phyloP scores from a whole-genome alignment of 441 rosid genomes.

The Dalechampia spathulata region DNA sequence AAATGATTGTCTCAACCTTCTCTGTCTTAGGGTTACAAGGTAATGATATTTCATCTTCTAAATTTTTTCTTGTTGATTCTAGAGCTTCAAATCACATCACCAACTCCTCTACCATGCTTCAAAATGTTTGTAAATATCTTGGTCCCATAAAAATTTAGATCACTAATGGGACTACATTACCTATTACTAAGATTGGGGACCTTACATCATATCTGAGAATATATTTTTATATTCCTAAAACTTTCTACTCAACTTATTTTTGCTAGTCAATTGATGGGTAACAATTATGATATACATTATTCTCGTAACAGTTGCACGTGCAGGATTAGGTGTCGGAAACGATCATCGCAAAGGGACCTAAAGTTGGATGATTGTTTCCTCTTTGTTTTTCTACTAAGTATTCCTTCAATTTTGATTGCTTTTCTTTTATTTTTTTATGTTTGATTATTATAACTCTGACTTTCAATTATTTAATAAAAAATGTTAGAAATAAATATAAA shows the following conservation, averaged over 20 bases:
- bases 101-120: not conserved
- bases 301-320: not conserved
- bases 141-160: not conserved
- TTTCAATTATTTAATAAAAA: no score
- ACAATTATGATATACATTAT: not conserved
- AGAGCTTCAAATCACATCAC: not conserved
- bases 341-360: not conserved
- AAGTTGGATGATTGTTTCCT: not conserved
- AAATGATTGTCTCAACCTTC: not conserved
- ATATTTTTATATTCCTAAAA: not conserved
- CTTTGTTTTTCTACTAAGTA: no score
- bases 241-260: not conserved
- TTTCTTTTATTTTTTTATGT: no score
- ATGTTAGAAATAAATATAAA: no score
- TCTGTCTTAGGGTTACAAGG: not conserved
- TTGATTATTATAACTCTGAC: no score
- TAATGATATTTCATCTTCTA: not conserved
- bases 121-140: not conserved
- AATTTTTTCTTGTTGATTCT: not conserved
- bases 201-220: not conserved
- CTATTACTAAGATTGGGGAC: not conserved
- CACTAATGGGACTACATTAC: not conserved
- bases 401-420: no score
- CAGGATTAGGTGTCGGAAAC: not conserved
- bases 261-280: not conserved